phyloP scores from a whole-genome alignment of 371 early-diverging fungal species.

The Apophysomyces trapeziformis region DNA sequence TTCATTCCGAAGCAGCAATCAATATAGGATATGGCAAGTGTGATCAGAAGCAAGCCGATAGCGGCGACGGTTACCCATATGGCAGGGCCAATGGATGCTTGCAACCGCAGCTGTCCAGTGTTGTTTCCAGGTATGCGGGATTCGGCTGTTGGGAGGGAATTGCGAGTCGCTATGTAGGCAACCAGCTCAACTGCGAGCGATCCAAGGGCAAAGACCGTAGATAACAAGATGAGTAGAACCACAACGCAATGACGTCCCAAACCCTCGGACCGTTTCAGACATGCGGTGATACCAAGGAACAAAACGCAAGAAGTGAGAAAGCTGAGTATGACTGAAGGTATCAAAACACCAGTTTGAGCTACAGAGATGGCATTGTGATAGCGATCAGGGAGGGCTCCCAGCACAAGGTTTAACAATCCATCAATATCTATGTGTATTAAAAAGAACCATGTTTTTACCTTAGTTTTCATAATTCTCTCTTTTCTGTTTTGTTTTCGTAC shows the following conservation, averaged over 20 bases:
- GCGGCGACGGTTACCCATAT: constrained; percentile 23
- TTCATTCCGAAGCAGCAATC: neutral
- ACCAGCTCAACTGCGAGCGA: constrained; percentile 19
- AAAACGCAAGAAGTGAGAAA: constrained; percentile 9
- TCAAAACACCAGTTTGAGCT: constrained; percentile 22
- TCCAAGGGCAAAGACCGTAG: constrained; percentile 15
- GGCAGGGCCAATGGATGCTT: constrained; percentile 13
- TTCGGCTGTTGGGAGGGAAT: constrained; percentile 9
- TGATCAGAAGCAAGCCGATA: constrained; percentile 3
- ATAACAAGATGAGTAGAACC: neutral
- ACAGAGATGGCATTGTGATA: constrained; percentile 15
- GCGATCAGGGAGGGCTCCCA: constrained; percentile 17
- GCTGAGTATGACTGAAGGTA: constrained; percentile 17
- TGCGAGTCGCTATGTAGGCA: constrained; percentile 12
- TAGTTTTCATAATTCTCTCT: neutral
- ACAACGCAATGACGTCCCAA: constrained; percentile 2
- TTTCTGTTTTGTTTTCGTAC: neutral
- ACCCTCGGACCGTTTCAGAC: neutral
- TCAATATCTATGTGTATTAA: constrained; percentile 6
- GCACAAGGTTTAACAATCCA: constrained; percentile 14
- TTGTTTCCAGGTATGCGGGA: constrained; percentile 13
- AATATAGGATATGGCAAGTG: neutral
- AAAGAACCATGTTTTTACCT: neutral
- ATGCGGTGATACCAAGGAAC: neutral
- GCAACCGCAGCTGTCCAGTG: neutral